phyloP scores from a whole-genome alignment of 2,329 filamentous ascomycete species.

The Shiraia sp. region DNA sequence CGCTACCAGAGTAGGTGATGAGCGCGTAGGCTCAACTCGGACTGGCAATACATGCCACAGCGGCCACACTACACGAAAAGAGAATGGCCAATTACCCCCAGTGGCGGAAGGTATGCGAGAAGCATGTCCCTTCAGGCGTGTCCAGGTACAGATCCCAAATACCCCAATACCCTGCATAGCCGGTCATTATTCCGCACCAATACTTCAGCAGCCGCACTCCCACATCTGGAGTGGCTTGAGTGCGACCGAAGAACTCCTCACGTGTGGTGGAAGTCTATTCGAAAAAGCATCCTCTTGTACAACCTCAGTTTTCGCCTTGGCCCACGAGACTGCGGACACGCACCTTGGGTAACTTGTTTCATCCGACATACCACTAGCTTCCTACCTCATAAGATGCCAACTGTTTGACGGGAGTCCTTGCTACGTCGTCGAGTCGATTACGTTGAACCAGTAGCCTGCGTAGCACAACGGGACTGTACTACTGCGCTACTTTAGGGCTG shows the following conservation, averaged over 20 bases:
- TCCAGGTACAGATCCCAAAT: slow-evolving; percentile 11
- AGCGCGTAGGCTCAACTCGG: too few species aligned
- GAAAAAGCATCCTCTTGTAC: slow-evolving; percentile 8
- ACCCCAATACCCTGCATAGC: slow-evolving; percentile 2
- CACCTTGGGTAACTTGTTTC: background rate
- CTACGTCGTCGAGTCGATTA: background rate
- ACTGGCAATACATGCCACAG: too few species aligned
- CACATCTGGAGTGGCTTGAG: slow-evolving; percentile 1
- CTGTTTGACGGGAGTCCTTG: slow-evolving; percentile 1
- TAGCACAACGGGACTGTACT: background rate
- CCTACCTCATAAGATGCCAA: slow-evolving; percentile 1
- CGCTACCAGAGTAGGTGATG: slow-evolving; percentile 1
- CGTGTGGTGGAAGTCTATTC: slow-evolving; percentile 1
- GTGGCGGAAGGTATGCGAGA: background rate
- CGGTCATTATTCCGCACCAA: slow-evolving; percentile 2
- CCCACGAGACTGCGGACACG: background rate
- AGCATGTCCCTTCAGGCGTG: background rate
- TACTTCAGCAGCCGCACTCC: background rate
- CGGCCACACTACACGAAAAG: background rate
- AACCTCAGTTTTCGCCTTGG: background rate
- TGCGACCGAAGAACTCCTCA: slow-evolving; percentile 1
- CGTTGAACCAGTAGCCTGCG: background rate
- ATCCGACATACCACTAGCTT: background rate
- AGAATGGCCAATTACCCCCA: background rate
- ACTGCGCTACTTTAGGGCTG: background rate